These are phyloP conservation scores for Dictyostelium intermedium DNA, from an alignment of 78 protist genomes.

Conservation along the genomic window DNA sequence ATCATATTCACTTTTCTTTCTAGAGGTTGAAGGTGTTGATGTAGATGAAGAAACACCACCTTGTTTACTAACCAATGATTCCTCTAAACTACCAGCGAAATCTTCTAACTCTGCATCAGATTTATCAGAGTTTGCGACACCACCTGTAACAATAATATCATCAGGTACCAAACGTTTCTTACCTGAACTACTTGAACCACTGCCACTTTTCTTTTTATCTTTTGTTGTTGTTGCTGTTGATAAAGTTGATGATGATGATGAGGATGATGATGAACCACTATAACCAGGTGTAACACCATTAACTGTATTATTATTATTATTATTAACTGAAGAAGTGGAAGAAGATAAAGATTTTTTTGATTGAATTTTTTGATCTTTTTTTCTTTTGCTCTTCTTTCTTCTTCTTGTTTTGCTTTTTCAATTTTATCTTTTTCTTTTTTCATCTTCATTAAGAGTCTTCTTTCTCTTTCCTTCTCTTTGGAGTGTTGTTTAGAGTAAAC, in stretches of 20 bases:
- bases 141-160: constrained; percentile 36
- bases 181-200: background rate
- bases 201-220: background rate
- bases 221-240: background rate
- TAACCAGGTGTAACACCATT: background rate
- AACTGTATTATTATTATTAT: background rate
- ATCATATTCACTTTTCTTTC: background rate
- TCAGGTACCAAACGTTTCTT: constrained; percentile 22
- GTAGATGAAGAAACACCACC: background rate
- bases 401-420: constrained; percentile 54
- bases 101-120: constrained; percentile 49
- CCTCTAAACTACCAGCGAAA: constrained; percentile 48
- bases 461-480: constrained; percentile 65
- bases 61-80: background rate
- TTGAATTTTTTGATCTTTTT: constrained; percentile 27
- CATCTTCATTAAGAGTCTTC: constrained; percentile 38
- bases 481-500: constrained; percentile 29
- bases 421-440: constrained; percentile 68
- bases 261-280: background rate
- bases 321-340: background rate
- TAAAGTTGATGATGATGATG: background rate
- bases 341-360: background rate
- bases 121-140: background rate
- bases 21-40: background rate
- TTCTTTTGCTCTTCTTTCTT: constrained; percentile 63